Conservation (phyloP, 768 basidiomycete genomes). For the Clitopilus passeckerianus region DNA sequence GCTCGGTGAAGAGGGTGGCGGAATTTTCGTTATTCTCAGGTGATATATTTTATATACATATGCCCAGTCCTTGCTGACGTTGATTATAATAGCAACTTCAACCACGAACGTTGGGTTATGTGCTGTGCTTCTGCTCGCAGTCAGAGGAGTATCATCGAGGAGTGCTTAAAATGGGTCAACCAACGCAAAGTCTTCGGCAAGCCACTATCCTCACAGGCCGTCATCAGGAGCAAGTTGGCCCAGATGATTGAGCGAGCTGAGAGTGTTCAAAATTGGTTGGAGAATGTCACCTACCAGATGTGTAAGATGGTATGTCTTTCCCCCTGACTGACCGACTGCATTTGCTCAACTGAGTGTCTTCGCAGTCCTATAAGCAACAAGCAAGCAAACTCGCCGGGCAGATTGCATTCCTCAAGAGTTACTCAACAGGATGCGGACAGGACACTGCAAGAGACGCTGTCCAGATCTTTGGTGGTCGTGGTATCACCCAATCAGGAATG, state of each 20-base stretch:
- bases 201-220: slow-evolving; percentile 75
- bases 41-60: not conserved
- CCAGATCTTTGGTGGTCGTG: slow-evolving; percentile 80
- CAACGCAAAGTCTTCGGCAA: slow-evolving; percentile 93
- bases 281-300: slow-evolving; percentile 87
- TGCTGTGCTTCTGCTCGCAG: slow-evolving; percentile 10
- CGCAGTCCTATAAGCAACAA: slow-evolving; percentile 64
- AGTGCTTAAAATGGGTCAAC: slow-evolving; percentile 84
- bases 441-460: slow-evolving; percentile 58
- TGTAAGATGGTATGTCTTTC: slow-evolving; percentile 53
- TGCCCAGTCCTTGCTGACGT: not conserved
- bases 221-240: slow-evolving; percentile 86
- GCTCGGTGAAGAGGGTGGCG: slow-evolving; percentile 42
- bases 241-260: slow-evolving; percentile 78
- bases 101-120: slow-evolving; percentile 93
- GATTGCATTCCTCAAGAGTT: slow-evolving; percentile 72
- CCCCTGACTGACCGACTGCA: not conserved
- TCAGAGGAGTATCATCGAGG: slow-evolving; percentile 49
- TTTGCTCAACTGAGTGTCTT: not conserved
- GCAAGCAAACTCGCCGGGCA: slow-evolving; percentile 73
- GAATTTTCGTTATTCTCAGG: slow-evolving; percentile 28
- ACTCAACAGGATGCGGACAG: slow-evolving; percentile 55
- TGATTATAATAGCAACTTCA: slow-evolving; percentile 63
- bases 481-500: slow-evolving; percentile 81
- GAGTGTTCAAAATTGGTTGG: slow-evolving; percentile 70